These are phyloP conservation scores for Phytophthora litchii DNA, from an alignment of 352 stramenopile species.

Conservation along the genomic window DNA sequence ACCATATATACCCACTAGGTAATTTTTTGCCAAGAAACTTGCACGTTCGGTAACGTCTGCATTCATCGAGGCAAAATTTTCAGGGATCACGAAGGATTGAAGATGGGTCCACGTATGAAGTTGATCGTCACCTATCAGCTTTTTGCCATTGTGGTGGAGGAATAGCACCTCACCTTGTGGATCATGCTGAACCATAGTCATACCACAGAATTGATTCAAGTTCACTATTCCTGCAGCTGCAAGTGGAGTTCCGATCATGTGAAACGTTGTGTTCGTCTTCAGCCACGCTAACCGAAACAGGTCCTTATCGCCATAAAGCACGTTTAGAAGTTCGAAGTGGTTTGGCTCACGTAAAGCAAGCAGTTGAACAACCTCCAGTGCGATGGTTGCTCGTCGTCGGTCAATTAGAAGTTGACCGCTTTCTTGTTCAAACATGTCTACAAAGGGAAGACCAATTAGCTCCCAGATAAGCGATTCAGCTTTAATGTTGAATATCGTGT, in stretches of 20 bases:
- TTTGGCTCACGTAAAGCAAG: constrained; percentile 33
- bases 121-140: constrained; percentile 24
- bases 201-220: constrained; percentile 40
- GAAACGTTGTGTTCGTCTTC: constrained; percentile 41
- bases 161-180: constrained; percentile 41
- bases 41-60: too few species aligned
- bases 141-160: constrained; percentile 49
- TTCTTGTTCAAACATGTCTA: constrained; percentile 67
- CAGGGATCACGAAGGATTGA: constrained; percentile 35
- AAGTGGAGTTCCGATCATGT: constrained; percentile 46
- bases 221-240: constrained; percentile 36
- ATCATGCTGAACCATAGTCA: constrained; percentile 50
- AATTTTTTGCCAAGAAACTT: too few species aligned
- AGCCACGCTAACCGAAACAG: constrained; percentile 58
- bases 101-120: constrained; percentile 76
- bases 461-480: constrained; percentile 49
- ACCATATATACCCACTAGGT: constrained; percentile 1
- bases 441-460: constrained; percentile 37
- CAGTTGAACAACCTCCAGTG: constrained; percentile 12
- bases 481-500: constrained; percentile 61
- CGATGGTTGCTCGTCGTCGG: constrained; percentile 13
- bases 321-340: constrained; percentile 27
- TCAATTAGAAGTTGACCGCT: constrained; percentile 57
- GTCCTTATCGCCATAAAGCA: constrained; percentile 56
- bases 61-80: too few species aligned